Percentiles rank a stretch among this genome's conserved stretches.
These are phyloP conservation scores for Rhytidiadelphus loreus DNA, from an alignment of 225 moss, liverwort and hornwort species.

Conservation along the genomic window DNA sequence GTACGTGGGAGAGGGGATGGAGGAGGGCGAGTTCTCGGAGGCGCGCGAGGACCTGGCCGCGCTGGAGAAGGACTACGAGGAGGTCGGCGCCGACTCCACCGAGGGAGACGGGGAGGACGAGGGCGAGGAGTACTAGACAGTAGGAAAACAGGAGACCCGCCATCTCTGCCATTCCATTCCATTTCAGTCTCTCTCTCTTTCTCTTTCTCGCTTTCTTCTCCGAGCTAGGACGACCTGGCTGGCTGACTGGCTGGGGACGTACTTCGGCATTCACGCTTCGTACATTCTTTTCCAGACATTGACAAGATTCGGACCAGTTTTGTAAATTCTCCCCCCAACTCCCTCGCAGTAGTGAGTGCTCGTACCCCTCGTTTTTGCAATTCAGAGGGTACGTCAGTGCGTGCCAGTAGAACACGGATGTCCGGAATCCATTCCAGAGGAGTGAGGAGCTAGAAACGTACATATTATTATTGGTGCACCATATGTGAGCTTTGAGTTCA, in stretches of 20 bases:
- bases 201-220: too few relatives aligned
- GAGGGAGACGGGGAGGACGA: neutral
- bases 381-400: too few relatives aligned
- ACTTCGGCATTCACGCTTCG: too few relatives aligned
- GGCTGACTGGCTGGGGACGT: too few relatives aligned
- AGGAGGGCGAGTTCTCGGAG: neutral
- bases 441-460: neutral
- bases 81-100: neutral
- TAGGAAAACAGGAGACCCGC: neutral
- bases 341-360: too few relatives aligned
- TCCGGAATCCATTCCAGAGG: neutral
- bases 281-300: too few relatives aligned
- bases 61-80: neutral
- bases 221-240: too few relatives aligned
- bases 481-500: neutral
- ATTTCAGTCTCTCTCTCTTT: too few relatives aligned
- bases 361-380: too few relatives aligned
- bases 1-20: constrained; percentile 15
- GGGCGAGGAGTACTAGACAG: neutral
- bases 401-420: neutral
- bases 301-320: too few relatives aligned
- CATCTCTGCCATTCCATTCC: too few relatives aligned
- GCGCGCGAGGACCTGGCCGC: neutral
- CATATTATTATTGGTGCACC: neutral
- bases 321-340: too few relatives aligned